phyloP scores from a whole-genome alignment of 495 filamentous ascomycete species.

The Aspergillus steynii region DNA sequence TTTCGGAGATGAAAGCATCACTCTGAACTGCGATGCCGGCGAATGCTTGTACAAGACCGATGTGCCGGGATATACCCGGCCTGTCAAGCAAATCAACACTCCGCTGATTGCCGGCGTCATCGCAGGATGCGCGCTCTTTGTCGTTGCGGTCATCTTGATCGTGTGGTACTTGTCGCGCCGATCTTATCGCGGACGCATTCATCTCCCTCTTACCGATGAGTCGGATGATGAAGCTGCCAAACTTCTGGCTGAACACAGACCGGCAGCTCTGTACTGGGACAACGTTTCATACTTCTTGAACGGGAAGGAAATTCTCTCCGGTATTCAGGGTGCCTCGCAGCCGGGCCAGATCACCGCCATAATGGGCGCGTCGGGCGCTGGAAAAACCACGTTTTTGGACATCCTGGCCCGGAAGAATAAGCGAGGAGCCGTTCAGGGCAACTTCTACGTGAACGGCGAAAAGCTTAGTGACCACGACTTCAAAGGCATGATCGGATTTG shows the following conservation, averaged over 20 bases:
- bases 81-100: conserved; percentile 94
- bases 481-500: conserved; percentile 89
- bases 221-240: conserved; percentile 86
- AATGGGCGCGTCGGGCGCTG: conserved; percentile 96
- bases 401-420: conserved; percentile 98
- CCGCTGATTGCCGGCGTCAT: conserved; percentile 94
- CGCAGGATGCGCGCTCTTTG: conserved; percentile 80
- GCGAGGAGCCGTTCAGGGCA: conserved; percentile 71
- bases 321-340: conserved; percentile 78
- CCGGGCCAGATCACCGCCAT: conserved; percentile 93
- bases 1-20: conserved; percentile 89
- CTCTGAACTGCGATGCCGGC: conserved; percentile 76
- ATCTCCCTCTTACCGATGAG: conserved; percentile 78
- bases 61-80: conserved; percentile 84
- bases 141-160: conserved; percentile 77
- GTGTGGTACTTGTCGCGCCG: conserved; percentile 90
- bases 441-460: conserved; percentile 94
- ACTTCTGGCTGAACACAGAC: conserved; percentile 87
- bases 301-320: conserved; percentile 80
- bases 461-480: conserved; percentile 84
- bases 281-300: conserved; percentile 86
- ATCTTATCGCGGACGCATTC: conserved; percentile 62
- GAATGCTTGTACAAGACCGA: conserved; percentile 93
- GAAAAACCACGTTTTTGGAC: conserved; percentile 96
- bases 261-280: conserved; percentile 83